Base-by-base conservation (phyloP, 139 green algal species). In the Micromonas commoda region DNA sequence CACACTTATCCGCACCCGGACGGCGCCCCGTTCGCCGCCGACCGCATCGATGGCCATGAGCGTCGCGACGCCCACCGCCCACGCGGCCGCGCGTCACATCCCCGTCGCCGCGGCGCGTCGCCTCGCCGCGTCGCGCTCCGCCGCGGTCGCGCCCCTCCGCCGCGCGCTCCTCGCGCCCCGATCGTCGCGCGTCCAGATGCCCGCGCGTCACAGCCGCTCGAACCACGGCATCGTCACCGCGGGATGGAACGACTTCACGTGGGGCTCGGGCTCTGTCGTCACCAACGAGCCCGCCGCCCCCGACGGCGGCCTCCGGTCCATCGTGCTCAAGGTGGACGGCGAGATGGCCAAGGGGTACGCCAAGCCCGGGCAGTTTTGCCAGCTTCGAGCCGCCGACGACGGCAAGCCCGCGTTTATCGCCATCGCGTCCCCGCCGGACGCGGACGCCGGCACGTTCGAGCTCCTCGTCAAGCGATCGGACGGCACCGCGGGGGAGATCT, bases 391-490 rank as follows among this genome's bases (percentile, higher is more conserved):
- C 19, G 1, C 2, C 1, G 3, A 33, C 16, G 29, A 68, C 24
- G 51, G 20, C 28, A 68, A 67, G 32, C 28, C 53, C 39, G 71
- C 71, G 52, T 77, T 69, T 28, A 39, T 77, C 9, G 71, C 71
- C 1, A 68, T 77, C 52, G 71, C 71, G 29, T 57, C n/a, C 52
- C 51, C 51, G 53, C 71, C 71, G 0, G 32, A 16, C 13, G 31
- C 3, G 51, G 0, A 35, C 1, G 26, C 2, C 37, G 26, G 34
- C 1, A 4, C 0, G 68, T 61, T 77, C 26, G 28, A 67, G 71
- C 52, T 77, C 20, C 37, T 77, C 13, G 29, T 77, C 4, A 77
- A 77, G 53, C 9, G 51, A 37, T 29, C 29, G 1, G 71, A 69
- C 16, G 53, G 39, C 51, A 68, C 71, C 26, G 71, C 71, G 53